Percentiles rank a stretch among this genome's conserved stretches.
Conservation (phyloP, 163 green algal species). For the Scenedesmus sp. region DNA sequence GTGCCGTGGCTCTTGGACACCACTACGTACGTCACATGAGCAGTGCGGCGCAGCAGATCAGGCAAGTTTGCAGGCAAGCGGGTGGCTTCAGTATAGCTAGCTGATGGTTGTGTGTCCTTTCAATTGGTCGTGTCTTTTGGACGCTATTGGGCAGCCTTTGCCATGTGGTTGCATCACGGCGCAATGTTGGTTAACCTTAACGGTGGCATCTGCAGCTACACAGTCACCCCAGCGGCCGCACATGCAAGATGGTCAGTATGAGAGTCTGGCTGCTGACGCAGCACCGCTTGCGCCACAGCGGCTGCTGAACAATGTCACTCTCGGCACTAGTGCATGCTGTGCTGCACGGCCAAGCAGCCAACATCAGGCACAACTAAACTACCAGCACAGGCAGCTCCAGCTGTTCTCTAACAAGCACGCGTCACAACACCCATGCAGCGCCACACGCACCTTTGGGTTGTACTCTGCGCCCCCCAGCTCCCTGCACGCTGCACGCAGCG, state of each 20-base stretch:
- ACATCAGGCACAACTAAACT: background rate
- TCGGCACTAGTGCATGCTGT: no score
- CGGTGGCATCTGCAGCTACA: no score
- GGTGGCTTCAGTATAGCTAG: background rate
- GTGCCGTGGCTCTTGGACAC: conserved; percentile 93
- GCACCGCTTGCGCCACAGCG: no score
- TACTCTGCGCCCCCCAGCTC: conserved; percentile 13
- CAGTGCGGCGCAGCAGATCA: background rate
- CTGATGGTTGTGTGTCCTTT: background rate
- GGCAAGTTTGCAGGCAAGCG: background rate
- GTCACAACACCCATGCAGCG: background rate
- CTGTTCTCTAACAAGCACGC: no score
- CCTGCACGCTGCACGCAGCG: conserved; percentile 49
- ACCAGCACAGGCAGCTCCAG: background rate
- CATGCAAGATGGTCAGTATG: no score
- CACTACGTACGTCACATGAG: conserved; percentile 84
- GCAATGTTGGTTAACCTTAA: no score
- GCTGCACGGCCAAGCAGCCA: no score
- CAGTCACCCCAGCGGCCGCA: background rate
- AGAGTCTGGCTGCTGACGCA: background rate
- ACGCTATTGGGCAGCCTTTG: no score
- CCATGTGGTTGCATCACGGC: no score
- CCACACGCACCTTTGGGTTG: conserved; percentile 36
- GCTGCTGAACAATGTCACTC: no score
- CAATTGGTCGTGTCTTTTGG: no score